Percentiles rank a stretch among this genome's conserved stretches.
Conservation (phyloP, 495 filamentous ascomycete genomes). For the Aspergillus sclerotiicarbonarius region DNA sequence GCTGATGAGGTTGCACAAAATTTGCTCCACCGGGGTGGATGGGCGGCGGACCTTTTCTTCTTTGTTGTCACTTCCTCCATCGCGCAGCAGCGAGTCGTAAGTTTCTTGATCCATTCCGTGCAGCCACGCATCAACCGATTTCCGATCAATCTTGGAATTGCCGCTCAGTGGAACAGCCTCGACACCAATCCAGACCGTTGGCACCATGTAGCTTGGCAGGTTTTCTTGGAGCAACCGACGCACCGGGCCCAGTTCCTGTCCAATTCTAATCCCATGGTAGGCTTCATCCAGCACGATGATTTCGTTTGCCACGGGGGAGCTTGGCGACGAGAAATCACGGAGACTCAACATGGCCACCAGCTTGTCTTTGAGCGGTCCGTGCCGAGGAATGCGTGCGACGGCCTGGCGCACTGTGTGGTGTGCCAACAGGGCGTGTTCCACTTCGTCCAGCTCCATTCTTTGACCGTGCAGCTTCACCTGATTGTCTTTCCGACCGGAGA, state of each 20-base stretch:
- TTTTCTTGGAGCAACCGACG: background rate
- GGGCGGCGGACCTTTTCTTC: no score
- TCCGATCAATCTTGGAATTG: conserved; percentile 21
- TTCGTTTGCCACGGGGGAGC: background rate
- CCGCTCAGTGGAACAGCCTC: conserved; percentile 12
- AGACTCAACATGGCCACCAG: background rate
- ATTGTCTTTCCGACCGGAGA: conserved; percentile 49
- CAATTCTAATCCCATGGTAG: background rate
- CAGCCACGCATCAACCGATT: background rate
- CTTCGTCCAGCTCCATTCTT: conserved; percentile 52
- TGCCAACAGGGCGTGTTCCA: conserved; percentile 40
- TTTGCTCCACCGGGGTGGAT: no score
- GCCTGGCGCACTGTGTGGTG: conserved; percentile 5
- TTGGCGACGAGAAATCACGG: background rate
- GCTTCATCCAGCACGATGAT: background rate
- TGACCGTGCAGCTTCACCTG: conserved; percentile 56
- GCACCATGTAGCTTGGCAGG: conserved; percentile 23
- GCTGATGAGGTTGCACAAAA: no score
- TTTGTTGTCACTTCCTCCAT: no score
- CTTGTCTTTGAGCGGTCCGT: conserved; percentile 6
- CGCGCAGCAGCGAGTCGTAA: no score
- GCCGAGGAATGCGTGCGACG: conserved; percentile 15
- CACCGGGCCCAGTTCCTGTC: background rate
- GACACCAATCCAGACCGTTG: conserved; percentile 13
- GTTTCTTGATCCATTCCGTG: conserved; percentile 1